phyloP scores from a whole-genome alignment of 2,329 filamentous ascomycete species.

The Botrytis tulipae region DNA sequence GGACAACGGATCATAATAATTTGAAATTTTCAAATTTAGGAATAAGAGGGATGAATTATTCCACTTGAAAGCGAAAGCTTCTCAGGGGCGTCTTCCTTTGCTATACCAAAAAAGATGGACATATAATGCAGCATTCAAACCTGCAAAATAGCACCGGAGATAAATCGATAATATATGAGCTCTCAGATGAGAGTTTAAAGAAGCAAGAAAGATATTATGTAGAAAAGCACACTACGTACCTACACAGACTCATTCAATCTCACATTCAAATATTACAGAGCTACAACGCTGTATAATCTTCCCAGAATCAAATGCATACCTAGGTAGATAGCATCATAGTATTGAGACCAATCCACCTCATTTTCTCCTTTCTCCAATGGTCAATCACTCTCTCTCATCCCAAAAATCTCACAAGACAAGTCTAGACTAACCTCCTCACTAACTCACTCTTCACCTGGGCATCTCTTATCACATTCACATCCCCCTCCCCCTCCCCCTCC shows the following conservation, averaged over 20 bases:
- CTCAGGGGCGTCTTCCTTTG: no score
- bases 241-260: not conserved
- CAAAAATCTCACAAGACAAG: not conserved
- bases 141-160: not conserved
- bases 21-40: not conserved
- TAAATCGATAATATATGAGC: no score
- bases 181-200: not conserved
- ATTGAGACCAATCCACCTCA: not conserved
- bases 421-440: not conserved
- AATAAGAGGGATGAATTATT: not conserved
- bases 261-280: not conserved
- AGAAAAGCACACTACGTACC: not conserved
- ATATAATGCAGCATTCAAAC: not conserved
- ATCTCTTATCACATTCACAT: not conserved
- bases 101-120: not conserved
- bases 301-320: not conserved
- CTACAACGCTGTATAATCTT: not conserved
- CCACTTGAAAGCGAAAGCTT: no score
- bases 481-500: no score
- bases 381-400: not conserved
- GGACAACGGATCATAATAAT: not conserved
- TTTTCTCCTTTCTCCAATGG: no score
- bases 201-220: not conserved
- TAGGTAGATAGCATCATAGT: not conserved
- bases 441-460: not conserved